phyloP scores from a whole-genome alignment of 345 rosid species.

The Salix arbutifolia region DNA sequence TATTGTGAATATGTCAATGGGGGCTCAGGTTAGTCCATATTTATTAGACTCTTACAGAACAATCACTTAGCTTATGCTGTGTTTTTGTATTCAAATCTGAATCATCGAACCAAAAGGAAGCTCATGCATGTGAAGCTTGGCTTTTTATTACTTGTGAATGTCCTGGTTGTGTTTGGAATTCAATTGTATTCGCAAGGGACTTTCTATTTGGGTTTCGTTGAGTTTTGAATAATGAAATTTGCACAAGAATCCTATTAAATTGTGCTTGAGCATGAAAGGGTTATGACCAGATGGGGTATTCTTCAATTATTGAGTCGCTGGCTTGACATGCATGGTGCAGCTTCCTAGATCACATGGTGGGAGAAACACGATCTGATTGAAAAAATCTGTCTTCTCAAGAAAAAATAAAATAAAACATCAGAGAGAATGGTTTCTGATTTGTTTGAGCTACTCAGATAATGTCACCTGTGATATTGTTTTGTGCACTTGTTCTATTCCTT shows the following conservation, averaged over 20 bases:
- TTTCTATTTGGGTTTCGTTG: slow-evolving; percentile 10
- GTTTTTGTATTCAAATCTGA: slow-evolving; percentile 30
- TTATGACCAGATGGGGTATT: slow-evolving; percentile 14
- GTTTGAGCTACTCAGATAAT: neutral
- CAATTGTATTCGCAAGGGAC: slow-evolving; percentile 9
- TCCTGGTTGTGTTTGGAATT: slow-evolving; percentile 17
- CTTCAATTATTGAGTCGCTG: slow-evolving; percentile 16
- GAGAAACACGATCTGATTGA: neutral
- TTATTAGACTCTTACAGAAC: slow-evolving; percentile 21
- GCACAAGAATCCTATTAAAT: slow-evolving; percentile 4
- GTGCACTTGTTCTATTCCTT: neutral
- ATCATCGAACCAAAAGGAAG: slow-evolving; percentile 29
- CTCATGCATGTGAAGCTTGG: slow-evolving; percentile 25
- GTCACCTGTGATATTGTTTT: neutral
- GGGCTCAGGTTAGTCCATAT: slow-evolving; percentile 23
- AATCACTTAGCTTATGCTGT: slow-evolving; percentile 24
- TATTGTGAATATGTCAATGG: slow-evolving; percentile 36
- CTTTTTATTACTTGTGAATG: slow-evolving; percentile 6
- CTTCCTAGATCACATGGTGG: slow-evolving; percentile 11
- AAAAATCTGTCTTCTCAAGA: neutral
- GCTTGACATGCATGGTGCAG: slow-evolving; percentile 10
- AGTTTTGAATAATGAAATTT: slow-evolving; percentile 12
- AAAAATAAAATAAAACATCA: neutral
- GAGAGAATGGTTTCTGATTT: neutral
- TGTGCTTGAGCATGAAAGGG: neutral